phyloP scores from a whole-genome alignment of 352 stramenopile genomes.

The Nothophytophthora sp. region DNA sequence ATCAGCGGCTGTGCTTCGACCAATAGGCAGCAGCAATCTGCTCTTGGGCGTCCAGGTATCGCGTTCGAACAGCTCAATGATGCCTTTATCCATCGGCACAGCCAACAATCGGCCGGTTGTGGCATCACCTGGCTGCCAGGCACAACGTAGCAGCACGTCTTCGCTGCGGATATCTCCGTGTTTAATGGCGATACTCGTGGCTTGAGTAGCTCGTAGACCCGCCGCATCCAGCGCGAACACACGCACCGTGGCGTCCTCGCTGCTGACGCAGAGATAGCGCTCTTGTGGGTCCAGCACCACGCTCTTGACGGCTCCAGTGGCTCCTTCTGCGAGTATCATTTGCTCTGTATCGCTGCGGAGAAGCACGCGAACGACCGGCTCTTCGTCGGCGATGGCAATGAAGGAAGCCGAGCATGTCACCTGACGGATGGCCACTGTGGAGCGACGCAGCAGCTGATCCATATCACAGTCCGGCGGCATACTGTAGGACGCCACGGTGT shows the following conservation, averaged over 20 bases:
- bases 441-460: constrained; percentile 66
- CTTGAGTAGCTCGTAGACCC: constrained; percentile 37
- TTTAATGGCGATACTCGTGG: constrained; percentile 56
- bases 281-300: constrained; percentile 62
- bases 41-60: constrained; percentile 43
- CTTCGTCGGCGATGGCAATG: constrained; percentile 75
- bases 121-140: constrained; percentile 49
- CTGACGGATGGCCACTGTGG: constrained; percentile 73
- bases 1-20: constrained; percentile 54
- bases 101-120: constrained; percentile 53
- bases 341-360: constrained; percentile 52
- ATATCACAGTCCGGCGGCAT: constrained; percentile 49
- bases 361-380: constrained; percentile 73
- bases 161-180: constrained; percentile 62
- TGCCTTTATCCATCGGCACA: constrained; percentile 61
- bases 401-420: constrained; percentile 61
- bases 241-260: constrained; percentile 68
- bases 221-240: constrained; percentile 60
- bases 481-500: constrained; percentile 67
- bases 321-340: constrained; percentile 63
- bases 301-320: constrained; percentile 74
- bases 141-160: constrained; percentile 63
- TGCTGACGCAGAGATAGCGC: constrained; percentile 66
- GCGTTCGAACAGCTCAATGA: constrained; percentile 65
- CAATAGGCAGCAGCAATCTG: constrained; percentile 57